Conservation (phyloP, 169 alveolate genomes). For the Cystoisospora suis region DNA sequence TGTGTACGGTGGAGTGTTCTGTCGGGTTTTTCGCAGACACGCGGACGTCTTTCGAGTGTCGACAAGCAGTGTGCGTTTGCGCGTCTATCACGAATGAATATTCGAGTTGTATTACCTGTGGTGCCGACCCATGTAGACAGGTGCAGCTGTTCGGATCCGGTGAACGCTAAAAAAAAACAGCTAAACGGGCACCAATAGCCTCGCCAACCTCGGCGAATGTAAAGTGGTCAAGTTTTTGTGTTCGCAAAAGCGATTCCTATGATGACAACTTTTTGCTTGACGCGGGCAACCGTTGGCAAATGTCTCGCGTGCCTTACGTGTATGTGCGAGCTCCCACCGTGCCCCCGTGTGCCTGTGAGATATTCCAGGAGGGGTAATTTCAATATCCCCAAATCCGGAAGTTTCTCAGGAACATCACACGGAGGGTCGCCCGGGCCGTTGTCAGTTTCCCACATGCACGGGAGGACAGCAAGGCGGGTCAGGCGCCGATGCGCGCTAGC, state of each 20-base stretch:
- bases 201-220: not conserved
- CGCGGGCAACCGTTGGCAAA: slow-evolving; percentile 11
- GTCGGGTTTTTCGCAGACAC: no score
- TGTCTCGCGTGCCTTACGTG: slow-evolving; percentile 6
- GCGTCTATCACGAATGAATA: no score
- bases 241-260: not conserved
- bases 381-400: not conserved
- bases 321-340: not conserved
- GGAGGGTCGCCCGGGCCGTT: not conserved
- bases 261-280: slow-evolving; percentile 10
- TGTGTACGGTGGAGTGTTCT: no score
- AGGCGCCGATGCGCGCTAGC: slow-evolving; percentile 7
- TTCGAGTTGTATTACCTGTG: no score
- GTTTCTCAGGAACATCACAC: not conserved
- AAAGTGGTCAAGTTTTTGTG: not conserved
- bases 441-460: not conserved
- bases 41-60: no score
- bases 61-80: no score
- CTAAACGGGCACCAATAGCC: not conserved
- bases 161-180: not conserved
- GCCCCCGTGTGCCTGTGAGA: no score
- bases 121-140: no score
- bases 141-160: no score
- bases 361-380: no score
- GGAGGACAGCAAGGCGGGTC: not conserved